Percentiles rank a stretch among this genome's conserved stretches.
These are phyloP conservation scores for Magnolia changhungtana DNA, from an alignment of 164 flowering plant genomes.

Conservation along the genomic window DNA sequence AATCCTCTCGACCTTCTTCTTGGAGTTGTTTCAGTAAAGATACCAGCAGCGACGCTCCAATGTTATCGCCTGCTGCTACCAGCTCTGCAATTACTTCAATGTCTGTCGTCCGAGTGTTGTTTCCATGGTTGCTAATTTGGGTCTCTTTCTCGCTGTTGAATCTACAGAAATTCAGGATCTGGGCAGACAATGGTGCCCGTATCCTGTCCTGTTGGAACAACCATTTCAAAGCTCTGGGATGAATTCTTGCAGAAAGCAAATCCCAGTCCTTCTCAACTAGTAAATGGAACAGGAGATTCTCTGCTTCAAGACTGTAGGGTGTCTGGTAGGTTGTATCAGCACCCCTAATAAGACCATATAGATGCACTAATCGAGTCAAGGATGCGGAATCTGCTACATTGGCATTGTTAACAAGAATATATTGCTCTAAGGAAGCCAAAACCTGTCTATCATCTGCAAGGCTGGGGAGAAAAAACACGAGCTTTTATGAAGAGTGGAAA, in stretches of 20 bases:
- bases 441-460: constrained; percentile 82
- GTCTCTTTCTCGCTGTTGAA: constrained; percentile 21
- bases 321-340: constrained; percentile 46
- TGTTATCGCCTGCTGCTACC: constrained; percentile 56
- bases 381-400: constrained; percentile 29
- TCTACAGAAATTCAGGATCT: constrained; percentile 60
- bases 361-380: constrained; percentile 44
- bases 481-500: background rate
- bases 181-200: constrained; percentile 43
- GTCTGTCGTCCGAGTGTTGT: constrained; percentile 21
- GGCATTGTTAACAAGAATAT: constrained; percentile 60
- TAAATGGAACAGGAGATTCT: constrained; percentile 61
- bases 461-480: constrained; percentile 30
- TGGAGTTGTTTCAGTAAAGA: constrained; percentile 50
- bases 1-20: constrained; percentile 44
- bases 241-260: constrained; percentile 47
- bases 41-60: constrained; percentile 51
- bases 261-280: constrained; percentile 63
- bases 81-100: constrained; percentile 47
- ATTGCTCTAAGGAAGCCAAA: constrained; percentile 82
- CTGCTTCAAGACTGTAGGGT: constrained; percentile 76
- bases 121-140: constrained; percentile 20
- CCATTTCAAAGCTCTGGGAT: constrained; percentile 67
- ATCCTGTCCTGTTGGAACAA: constrained; percentile 83
- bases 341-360: constrained; percentile 68